These are phyloP conservation scores for Lactuca sativa DNA, from an alignment of 129 eudicot genomes.

Conservation along the genomic window DNA sequence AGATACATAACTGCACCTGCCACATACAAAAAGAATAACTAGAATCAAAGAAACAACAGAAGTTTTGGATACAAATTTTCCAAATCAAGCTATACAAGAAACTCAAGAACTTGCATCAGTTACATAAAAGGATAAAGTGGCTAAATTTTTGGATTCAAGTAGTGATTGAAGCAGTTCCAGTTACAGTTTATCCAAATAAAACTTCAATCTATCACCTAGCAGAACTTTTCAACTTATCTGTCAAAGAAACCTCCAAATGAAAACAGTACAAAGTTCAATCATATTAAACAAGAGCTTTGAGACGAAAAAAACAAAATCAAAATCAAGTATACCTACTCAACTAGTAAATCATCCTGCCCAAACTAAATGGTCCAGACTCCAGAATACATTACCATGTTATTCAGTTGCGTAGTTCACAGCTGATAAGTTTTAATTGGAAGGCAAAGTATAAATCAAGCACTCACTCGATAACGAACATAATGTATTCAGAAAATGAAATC, in stretches of 20 bases:
- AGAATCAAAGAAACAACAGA: not conserved
- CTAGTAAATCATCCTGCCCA: not conserved
- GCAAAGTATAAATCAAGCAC: not conserved
- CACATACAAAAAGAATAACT: conserved; percentile 16
- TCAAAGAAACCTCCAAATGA: too few relatives aligned
- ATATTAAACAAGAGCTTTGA: too few relatives aligned
- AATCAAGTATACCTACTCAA: not conserved
- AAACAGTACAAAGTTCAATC: too few relatives aligned
- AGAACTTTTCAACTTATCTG: too few relatives aligned
- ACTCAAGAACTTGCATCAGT: not conserved
- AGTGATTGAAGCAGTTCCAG: too few relatives aligned
- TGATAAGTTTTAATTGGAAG: not conserved
- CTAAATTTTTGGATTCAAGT: too few relatives aligned
- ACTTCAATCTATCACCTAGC: not conserved
- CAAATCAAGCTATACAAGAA: conserved; percentile 1
- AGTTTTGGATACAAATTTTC: not conserved
- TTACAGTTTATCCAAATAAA: too few relatives aligned
- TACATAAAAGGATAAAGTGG: too few relatives aligned
- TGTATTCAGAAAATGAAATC: not conserved
- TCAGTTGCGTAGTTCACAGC: not conserved
- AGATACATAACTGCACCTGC: conserved; percentile 90
- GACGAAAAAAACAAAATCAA: too few relatives aligned
- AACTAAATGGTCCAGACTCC: not conserved
- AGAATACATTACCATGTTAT: not conserved
- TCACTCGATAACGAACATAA: not conserved